A percentile compares a stretch with the other conserved stretches of the same genome.
These are phyloP conservation scores for Vachellia pachyceras DNA, from an alignment of 306 rosid species.

Conservation along the genomic window DNA sequence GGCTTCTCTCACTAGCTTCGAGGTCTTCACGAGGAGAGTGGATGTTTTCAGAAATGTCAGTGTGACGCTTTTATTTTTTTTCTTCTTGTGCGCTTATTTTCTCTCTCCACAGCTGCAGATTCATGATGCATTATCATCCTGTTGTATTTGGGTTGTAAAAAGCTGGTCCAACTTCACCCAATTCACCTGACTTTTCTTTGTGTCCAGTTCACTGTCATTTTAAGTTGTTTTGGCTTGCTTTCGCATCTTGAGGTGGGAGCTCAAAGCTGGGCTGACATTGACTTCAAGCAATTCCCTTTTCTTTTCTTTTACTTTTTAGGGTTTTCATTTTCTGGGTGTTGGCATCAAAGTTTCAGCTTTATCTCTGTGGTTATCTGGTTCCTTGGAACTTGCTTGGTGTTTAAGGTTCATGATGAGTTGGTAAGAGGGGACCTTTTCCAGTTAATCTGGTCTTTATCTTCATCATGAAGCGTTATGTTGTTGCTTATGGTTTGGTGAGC, in stretches of 20 bases:
- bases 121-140: constrained; percentile 37
- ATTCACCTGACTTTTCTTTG: constrained; percentile 27
- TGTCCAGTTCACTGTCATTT: constrained; percentile 19
- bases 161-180: constrained; percentile 10
- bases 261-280: constrained; percentile 54
- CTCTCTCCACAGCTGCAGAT: constrained; percentile 19
- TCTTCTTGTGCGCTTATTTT: constrained; percentile 6
- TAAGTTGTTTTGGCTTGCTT: constrained; percentile 22
- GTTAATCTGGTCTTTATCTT: constrained; percentile 61
- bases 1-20: constrained; percentile 31
- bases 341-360: constrained; percentile 46
- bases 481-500: constrained; percentile 67
- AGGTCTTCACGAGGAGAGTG: constrained; percentile 40
- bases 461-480: constrained; percentile 54
- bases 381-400: constrained; percentile 64
- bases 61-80: constrained; percentile 19
- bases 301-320: not conserved
- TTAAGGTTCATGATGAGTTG: constrained; percentile 72
- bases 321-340: constrained; percentile 36
- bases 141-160: constrained; percentile 28
- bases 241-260: constrained; percentile 36
- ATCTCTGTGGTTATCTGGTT: constrained; percentile 42
- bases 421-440: constrained; percentile 62
- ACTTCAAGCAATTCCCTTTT: constrained; percentile 38
- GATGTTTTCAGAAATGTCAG: constrained; percentile 42